Percentiles rank a stretch among this genome's conserved stretches.
Conservation (phyloP, 345 rosid genomes). For the Tarenaya hassleriana region DNA sequence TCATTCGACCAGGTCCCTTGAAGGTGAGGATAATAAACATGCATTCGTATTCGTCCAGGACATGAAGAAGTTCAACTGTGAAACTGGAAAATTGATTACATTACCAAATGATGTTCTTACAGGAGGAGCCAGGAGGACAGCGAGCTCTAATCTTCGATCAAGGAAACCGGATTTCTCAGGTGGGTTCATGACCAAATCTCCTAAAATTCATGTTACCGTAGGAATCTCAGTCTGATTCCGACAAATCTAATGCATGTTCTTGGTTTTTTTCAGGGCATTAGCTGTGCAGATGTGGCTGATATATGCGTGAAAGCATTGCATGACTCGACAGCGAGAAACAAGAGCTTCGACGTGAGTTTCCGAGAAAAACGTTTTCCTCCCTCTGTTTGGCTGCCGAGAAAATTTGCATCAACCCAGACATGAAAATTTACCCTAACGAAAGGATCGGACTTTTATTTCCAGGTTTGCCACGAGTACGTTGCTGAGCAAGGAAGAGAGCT, state of each 20-base stretch:
- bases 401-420: neutral
- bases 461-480: constrained; percentile 90
- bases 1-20: constrained; percentile 89
- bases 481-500: constrained; percentile 85
- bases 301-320: constrained; percentile 91
- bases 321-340: constrained; percentile 87
- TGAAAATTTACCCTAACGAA: constrained; percentile 15
- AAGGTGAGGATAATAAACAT: constrained; percentile 37
- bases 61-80: neutral
- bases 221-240: neutral
- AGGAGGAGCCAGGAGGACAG: constrained; percentile 99
- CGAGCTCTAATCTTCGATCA: constrained; percentile 92
- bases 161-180: constrained; percentile 94
- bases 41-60: neutral
- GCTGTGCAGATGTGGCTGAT: constrained; percentile 92
- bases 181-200: constrained; percentile 14
- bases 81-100: neutral
- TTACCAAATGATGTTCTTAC: constrained; percentile 14
- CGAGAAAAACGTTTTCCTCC: constrained; percentile 3
- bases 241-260: neutral
- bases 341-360: constrained; percentile 80
- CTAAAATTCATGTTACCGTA: constrained; percentile 1
- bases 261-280: constrained; percentile 51
- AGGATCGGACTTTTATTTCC: too few species aligned
- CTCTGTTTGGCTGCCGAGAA: neutral